These are phyloP conservation scores for Nemophila menziesii DNA, from an alignment of 257 asterid genomes.

Conservation along the genomic window DNA sequence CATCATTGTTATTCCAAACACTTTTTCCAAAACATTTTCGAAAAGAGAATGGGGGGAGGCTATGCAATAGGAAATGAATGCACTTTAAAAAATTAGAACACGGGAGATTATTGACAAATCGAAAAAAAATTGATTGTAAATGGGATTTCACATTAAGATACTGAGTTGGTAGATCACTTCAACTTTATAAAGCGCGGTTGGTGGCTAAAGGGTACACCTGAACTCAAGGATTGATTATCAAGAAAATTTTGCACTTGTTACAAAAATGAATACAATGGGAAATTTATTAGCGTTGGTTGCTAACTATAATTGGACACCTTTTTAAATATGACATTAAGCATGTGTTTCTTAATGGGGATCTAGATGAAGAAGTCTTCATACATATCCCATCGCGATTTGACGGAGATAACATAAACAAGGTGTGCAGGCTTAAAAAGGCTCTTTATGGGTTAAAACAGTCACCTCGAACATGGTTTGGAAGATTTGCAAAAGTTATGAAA, in stretches of 20 bases:
- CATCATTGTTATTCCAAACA: too few relatives aligned
- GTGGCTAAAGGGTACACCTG: too few relatives aligned
- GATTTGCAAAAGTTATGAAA: neutral
- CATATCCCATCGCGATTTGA: conserved; percentile 1
- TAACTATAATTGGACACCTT: neutral
- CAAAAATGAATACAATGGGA: neutral
- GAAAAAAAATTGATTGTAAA: too few relatives aligned
- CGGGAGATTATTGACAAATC: neutral
- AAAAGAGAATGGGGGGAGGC: neutral
- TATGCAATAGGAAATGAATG: conserved; percentile 1
- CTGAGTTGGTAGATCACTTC: too few relatives aligned
- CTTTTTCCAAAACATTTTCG: neutral
- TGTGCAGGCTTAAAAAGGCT: neutral
- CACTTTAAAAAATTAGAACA: neutral
- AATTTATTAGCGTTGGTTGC: too few relatives aligned
- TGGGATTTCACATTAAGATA: too few relatives aligned
- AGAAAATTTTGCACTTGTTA: neutral
- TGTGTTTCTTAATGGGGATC: conserved; percentile 3
- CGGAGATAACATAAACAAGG: too few relatives aligned
- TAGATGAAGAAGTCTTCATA: conserved; percentile 4
- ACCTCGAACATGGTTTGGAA: too few relatives aligned
- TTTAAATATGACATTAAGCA: conserved; percentile 3
- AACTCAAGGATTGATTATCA: neutral
- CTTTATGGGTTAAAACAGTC: conserved; percentile 1
- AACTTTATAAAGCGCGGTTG: too few relatives aligned